These are phyloP conservation scores for Alternaria brassicicola DNA, from an alignment of 2,329 filamentous ascomycete genomes.

Conservation along the genomic window DNA sequence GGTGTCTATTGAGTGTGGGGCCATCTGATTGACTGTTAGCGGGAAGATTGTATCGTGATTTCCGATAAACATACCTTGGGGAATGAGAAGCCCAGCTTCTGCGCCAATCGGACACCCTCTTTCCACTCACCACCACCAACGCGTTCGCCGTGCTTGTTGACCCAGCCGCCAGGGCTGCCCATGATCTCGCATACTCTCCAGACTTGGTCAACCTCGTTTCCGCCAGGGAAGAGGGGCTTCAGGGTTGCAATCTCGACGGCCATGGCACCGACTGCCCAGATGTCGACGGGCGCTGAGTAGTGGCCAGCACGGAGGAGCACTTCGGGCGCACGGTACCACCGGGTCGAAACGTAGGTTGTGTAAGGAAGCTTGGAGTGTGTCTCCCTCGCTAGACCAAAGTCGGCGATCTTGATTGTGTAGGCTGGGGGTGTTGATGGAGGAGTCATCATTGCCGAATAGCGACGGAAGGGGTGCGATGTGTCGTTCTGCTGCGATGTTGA, in stretches of 20 bases:
- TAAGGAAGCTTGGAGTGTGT: slow-evolving; percentile 96
- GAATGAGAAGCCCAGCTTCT: slow-evolving; percentile 97
- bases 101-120: slow-evolving; percentile 87
- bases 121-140: slow-evolving; percentile 98
- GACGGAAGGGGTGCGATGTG: slow-evolving; percentile 80
- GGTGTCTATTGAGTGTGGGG: slow-evolving; percentile 93
- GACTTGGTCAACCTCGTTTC: slow-evolving; percentile 98
- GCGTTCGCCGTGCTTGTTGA: slow-evolving; percentile 83
- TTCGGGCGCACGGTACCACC: slow-evolving; percentile 94
- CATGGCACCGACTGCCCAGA: slow-evolving; percentile 99
- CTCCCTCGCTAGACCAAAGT: slow-evolving; percentile 96
- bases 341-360: slow-evolving; percentile 96
- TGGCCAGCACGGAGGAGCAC: slow-evolving; percentile 92
- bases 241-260: slow-evolving; percentile 96
- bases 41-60: background rate
- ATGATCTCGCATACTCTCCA: slow-evolving; percentile 99
- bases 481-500: slow-evolving; percentile 88
- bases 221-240: slow-evolving; percentile 95
- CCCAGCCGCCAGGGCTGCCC: slow-evolving; percentile 98
- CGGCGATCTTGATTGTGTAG: slow-evolving; percentile 97
- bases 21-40: slow-evolving; percentile 73
- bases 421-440: slow-evolving; percentile 91
- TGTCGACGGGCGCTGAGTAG: slow-evolving; percentile 96
- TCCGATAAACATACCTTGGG: slow-evolving; percentile 65
- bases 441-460: slow-evolving; percentile 92